phyloP scores from a whole-genome alignment of 1,139 yeast species.

The Geotrichum macrosporum region DNA sequence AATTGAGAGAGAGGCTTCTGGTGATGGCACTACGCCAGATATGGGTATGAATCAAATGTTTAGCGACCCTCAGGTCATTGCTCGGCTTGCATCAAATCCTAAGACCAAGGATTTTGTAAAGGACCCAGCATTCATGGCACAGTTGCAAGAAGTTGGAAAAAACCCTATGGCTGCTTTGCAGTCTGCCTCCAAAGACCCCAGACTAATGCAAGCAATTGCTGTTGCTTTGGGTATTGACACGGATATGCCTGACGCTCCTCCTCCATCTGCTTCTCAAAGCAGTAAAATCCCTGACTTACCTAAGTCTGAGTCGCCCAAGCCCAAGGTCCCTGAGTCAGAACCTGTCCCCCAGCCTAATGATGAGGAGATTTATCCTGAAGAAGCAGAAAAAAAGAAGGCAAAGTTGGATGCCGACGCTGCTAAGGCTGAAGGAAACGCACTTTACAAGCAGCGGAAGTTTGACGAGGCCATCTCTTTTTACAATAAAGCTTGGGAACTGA shows the following conservation, averaged over 20 bases:
- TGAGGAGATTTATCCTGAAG: constrained; percentile 31
- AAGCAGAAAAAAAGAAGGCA: constrained; percentile 48
- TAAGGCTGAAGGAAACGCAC: constrained; percentile 80
- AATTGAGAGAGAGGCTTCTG: constrained; percentile 40
- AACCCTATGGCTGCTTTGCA: constrained; percentile 66
- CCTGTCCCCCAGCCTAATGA: constrained; percentile 38
- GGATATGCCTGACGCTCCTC: constrained; percentile 40
- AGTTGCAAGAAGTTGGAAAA: constrained; percentile 58
- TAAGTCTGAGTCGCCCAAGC: constrained; percentile 25
- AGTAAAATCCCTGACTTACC: constrained; percentile 28
- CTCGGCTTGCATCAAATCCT: constrained; percentile 75
- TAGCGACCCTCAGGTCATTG: constrained; percentile 72
- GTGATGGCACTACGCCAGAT: constrained; percentile 54
- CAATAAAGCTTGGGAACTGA: constrained; percentile 77
- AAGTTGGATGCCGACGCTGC: constrained; percentile 76
- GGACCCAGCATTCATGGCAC: constrained; percentile 78
- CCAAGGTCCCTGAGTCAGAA: constrained; percentile 33
- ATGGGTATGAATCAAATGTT: constrained; percentile 75
- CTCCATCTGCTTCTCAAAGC: constrained; percentile 23
- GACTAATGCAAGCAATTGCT: constrained; percentile 85
- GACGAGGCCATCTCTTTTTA: constrained; percentile 89
- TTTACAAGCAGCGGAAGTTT: constrained; percentile 82
- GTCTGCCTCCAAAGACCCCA: constrained; percentile 70
- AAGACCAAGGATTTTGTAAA: constrained; percentile 82
- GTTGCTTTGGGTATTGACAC: constrained; percentile 73